Conservation (phyloP, 148 eudicot species). For the Amaranthus palmeri region DNA sequence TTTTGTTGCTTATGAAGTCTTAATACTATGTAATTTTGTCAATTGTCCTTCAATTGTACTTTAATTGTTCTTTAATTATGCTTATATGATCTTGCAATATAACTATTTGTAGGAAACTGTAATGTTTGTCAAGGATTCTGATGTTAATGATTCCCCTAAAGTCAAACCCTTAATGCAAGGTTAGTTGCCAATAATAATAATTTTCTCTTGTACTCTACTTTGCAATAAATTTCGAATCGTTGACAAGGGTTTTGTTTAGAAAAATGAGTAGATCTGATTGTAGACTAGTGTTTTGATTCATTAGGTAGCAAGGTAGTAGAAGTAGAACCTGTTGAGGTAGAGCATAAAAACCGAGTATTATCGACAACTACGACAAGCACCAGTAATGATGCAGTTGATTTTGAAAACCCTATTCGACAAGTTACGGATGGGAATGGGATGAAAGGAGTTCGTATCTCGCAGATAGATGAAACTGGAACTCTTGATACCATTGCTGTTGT, state of each 20-base stretch:
- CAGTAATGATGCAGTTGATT: constrained; percentile 13
- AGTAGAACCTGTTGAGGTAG: constrained; percentile 20
- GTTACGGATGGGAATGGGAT: constrained; percentile 32
- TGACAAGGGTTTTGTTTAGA: background rate
- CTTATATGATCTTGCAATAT: background rate
- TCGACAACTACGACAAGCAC: constrained; percentile 22
- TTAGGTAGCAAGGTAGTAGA: constrained; percentile 14
- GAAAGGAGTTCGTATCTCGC: constrained; percentile 1
- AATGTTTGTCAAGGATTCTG: constrained; percentile 36
- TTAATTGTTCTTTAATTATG: too few species aligned
- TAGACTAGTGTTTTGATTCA: background rate
- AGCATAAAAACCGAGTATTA: constrained; percentile 37
- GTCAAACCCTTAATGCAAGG: constrained; percentile 59
- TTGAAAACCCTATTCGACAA: constrained; percentile 45
- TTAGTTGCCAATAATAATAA: constrained; percentile 6
- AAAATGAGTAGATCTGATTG: background rate
- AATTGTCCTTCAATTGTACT: background rate
- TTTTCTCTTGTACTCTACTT: background rate
- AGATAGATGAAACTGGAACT: background rate
- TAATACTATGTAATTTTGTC: background rate
- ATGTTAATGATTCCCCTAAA: constrained; percentile 29
- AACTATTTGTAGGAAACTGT: constrained; percentile 43
- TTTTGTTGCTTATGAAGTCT: background rate
- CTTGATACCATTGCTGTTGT: background rate
- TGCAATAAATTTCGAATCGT: background rate